phyloP scores from a whole-genome alignment of 495 filamentous ascomycete genomes.

The Lasiosphaeriaceae sp. region DNA sequence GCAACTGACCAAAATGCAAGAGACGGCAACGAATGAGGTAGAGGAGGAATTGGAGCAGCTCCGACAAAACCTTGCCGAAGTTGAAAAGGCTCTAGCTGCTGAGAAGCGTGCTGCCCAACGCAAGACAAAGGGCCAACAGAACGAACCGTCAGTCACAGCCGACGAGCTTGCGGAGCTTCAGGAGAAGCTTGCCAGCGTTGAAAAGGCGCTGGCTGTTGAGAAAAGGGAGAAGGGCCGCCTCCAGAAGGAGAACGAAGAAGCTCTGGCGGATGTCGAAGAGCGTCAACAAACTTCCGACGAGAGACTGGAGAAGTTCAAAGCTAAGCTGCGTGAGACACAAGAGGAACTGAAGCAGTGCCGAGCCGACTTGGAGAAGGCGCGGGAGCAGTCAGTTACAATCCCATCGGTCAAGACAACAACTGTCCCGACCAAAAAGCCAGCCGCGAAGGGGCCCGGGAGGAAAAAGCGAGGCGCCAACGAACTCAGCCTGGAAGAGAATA shows the following conservation, averaged over 20 bases:
- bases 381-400: constrained; percentile 20
- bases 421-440: constrained; percentile 33
- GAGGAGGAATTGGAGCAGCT: constrained; percentile 35
- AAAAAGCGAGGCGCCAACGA: constrained; percentile 37
- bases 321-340: constrained; percentile 62
- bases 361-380: constrained; percentile 38
- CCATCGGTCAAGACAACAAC: constrained; percentile 21
- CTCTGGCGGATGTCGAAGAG: constrained; percentile 46
- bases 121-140: constrained; percentile 39
- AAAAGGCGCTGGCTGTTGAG: constrained; percentile 38
- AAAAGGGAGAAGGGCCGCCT: constrained; percentile 38
- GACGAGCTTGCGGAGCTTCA: constrained; percentile 36
- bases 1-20: constrained; percentile 26
- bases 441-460: constrained; percentile 29
- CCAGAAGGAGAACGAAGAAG: constrained; percentile 34
- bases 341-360: constrained; percentile 63
- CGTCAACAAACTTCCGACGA: constrained; percentile 58
- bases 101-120: constrained; percentile 54
- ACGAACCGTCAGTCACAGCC: constrained; percentile 16
- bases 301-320: constrained; percentile 62
- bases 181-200: constrained; percentile 30
- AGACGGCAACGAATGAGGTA: constrained; percentile 25
- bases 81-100: constrained; percentile 34
- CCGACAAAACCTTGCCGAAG: constrained; percentile 50
- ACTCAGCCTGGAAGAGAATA: constrained; percentile 27